Base-by-base conservation (phyloP, 2,329 filamentous ascomycete species). In the Uncinocarpus reesii region DNA sequence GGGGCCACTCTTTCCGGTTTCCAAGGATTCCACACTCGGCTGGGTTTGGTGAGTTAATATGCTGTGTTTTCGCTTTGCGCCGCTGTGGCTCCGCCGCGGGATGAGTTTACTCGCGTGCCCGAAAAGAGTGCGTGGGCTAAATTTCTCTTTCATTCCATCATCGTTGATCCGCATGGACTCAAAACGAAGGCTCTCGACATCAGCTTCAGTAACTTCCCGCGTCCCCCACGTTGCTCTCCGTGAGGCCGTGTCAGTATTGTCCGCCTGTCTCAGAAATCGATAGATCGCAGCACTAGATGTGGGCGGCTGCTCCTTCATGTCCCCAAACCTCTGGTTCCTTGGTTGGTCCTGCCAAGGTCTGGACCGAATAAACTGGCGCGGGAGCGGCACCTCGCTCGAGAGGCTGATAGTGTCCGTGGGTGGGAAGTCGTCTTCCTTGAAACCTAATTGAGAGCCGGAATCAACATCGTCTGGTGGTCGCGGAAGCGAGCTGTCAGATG, bases 241-340 rank as follows among this genome's bases (percentile, higher is more conserved):
- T 11, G 76, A 79, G 37, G 71, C 67, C 7, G 70, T 71, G 43
- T 79, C 76, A 13, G 74, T 63, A 46, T 77, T 74, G 37, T 67
- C 70, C 3, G 71, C 71, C 42, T 71, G 68, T 53, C 67, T 63
- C 26, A 67, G 60, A 55, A 72, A 79, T 34, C 70, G 67, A 61
- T 70, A 66, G 58, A 78, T 78, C n/a, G 76, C 76, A 34, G 70
- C 71, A 55, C 70, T 75, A 0, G 76, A 75, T 7, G 68, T 76
- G 34, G 62, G 59, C n/a, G 75, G 75, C 52, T 78, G 75, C 51
- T 60, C 52, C 53, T 59, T 52, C 11, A 61, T 58, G 35, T 59
- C 59, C 20, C 55, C 57, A 21, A 57, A 60, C 7, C 58, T 56
- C 28, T 56, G 26, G 52, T 62, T 62, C 28, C 53, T 61, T 28